Percentiles rank a stretch among this genome's conserved stretches.
Conservation (phyloP, 495 filamentous ascomycete genomes). For the Penicillium salamii region DNA sequence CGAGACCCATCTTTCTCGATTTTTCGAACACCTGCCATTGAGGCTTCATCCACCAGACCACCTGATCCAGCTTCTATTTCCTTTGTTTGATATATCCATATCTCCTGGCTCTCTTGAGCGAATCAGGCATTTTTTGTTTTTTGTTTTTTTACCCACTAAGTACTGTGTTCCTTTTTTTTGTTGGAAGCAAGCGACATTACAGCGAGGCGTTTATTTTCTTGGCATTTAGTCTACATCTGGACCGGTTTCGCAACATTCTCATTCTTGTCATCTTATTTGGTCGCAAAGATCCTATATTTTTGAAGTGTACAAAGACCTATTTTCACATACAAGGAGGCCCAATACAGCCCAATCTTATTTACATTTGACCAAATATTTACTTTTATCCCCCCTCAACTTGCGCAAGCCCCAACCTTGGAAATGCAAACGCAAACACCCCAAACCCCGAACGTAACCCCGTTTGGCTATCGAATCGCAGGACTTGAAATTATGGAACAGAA, state of each 20-base stretch:
- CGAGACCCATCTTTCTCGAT: neutral
- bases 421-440: no score
- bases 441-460: no score
- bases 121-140: neutral
- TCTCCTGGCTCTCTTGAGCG: neutral
- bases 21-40: neutral
- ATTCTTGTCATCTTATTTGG: neutral
- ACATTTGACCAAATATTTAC: no score
- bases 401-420: no score
- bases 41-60: neutral
- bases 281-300: neutral
- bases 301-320: slow-evolving; percentile 1
- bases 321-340: neutral
- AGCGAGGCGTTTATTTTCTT: slow-evolving; percentile 8
- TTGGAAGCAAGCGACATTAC: neutral
- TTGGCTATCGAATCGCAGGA: neutral
- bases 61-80: neutral
- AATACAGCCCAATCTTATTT: no score
- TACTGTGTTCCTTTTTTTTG: no score
- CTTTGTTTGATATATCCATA: neutral
- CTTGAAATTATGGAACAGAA: neutral
- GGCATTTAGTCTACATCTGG: neutral
- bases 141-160: no score
- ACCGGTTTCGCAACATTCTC: neutral
- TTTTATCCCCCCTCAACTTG: no score